phyloP scores from a whole-genome alignment of 306 rosid genomes.

The Dicorynia guianensis region DNA sequence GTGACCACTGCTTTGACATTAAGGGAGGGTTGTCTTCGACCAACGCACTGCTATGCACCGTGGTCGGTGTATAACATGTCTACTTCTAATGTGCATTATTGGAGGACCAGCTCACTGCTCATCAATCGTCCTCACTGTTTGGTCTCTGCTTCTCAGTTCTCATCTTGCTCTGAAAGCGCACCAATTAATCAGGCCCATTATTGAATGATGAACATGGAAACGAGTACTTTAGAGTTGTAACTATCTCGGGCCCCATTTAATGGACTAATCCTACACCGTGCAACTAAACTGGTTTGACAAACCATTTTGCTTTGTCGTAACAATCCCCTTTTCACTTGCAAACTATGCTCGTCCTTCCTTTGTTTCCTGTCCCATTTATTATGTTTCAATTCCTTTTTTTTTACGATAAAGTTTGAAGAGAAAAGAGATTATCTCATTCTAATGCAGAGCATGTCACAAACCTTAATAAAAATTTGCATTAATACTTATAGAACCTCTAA shows the following conservation, averaged over 20 bases:
- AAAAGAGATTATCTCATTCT: no score
- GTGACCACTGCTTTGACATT: slow-evolving; percentile 24
- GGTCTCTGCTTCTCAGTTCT: not conserved
- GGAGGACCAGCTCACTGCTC: slow-evolving; percentile 30
- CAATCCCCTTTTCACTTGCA: not conserved
- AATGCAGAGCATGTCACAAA: no score
- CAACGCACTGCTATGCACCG: not conserved
- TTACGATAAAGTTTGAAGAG: no score
- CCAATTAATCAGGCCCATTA: not conserved
- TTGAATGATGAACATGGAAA: not conserved
- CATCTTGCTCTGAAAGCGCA: not conserved
- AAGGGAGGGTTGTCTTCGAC: slow-evolving; percentile 24
- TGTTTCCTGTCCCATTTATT: no score
- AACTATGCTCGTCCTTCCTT: no score
- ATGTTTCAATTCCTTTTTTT: no score
- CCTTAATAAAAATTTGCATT: no score
- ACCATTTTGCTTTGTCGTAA: not conserved
- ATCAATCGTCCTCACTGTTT: not conserved
- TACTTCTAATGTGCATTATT: slow-evolving; percentile 32
- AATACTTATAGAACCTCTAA: no score
- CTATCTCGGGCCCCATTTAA: not conserved
- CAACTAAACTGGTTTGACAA: not conserved
- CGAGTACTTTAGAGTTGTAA: not conserved
- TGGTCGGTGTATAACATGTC: not conserved
- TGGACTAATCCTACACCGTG: not conserved